Evolutionary conservation across 305 asterid species (phyloP).

Genomic region (Fraxinus albicans): DNA sequence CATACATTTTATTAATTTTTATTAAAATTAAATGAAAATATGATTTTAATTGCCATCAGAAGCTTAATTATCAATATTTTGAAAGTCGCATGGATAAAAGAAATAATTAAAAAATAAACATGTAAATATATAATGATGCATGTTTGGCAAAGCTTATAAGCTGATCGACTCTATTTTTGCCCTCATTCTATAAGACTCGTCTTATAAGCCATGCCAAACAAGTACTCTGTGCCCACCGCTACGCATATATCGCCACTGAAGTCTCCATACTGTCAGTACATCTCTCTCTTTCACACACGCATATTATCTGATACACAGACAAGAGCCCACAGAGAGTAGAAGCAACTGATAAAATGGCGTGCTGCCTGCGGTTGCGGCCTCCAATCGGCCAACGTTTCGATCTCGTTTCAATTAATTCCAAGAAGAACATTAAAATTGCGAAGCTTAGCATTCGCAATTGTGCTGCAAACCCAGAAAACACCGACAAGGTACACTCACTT

Average conservation of each 20-base stretch:
- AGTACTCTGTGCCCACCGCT: not conserved
- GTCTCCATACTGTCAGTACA: too few species aligned
- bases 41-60: too few species aligned
- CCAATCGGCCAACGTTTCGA: not conserved
- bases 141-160: too few species aligned
- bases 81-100: too few species aligned
- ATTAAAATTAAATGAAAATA: too few species aligned
- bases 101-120: too few species aligned
- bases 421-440: not conserved
- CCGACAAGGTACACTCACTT: conserved; percentile 11
- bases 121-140: too few species aligned
- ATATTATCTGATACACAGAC: not conserved
- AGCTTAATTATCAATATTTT: too few species aligned
- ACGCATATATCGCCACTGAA: not conserved
- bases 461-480: conserved; percentile 7
- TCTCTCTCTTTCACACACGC: not conserved
- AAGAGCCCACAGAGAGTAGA: not conserved
- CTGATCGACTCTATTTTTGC: too few species aligned
- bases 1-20: too few species aligned
- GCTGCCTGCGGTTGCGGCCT: not conserved
- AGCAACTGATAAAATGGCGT: conserved; percentile 12
- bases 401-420: not conserved
- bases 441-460: conserved; percentile 13
- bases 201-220: too few species aligned
- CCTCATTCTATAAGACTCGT: too few species aligned